Percentiles rank a stretch among this genome's conserved stretches.
phyloP scores from a whole-genome alignment of 1,139 yeast genomes.

The Yamadazyma buinensis region DNA sequence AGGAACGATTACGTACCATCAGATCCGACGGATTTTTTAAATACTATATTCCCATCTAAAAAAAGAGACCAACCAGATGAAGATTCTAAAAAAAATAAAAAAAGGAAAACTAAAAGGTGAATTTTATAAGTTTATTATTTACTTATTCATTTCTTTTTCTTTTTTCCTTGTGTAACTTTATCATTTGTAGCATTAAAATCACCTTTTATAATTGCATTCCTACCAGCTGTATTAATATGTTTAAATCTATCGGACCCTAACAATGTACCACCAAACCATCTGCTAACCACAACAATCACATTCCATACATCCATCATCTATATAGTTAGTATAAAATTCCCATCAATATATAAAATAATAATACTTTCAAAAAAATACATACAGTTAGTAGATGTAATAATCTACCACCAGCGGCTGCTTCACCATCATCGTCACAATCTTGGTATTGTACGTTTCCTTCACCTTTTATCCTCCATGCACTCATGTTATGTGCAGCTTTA shows the following conservation, averaged over 20 bases:
- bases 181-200: constrained; percentile 31
- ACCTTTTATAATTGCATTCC: constrained; percentile 75
- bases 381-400: constrained; percentile 73
- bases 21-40: constrained; percentile 7
- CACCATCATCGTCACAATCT: constrained; percentile 97
- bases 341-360: too few relatives aligned
- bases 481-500: constrained; percentile 75
- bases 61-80: constrained; percentile 2
- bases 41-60: constrained; percentile 3
- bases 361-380: too few relatives aligned
- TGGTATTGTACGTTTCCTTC: constrained; percentile 55
- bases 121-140: constrained; percentile 19
- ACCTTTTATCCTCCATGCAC: constrained; percentile 74
- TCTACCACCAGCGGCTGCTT: constrained; percentile 92
- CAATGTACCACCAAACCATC: constrained; percentile 95
- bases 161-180: constrained; percentile 17
- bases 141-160: constrained; percentile 16
- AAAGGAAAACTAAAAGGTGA: constrained; percentile 9
- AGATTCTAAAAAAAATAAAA: constrained; percentile 8
- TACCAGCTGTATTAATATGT: constrained; percentile 84
- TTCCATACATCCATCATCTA: constrained; percentile 78
- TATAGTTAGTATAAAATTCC: constrained; percentile 25
- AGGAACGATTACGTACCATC: constrained; percentile 1
- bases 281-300: constrained; percentile 77
- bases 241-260: constrained; percentile 92